phyloP scores from a whole-genome alignment of 163 green algal genomes.

The Chlorella variabilis region DNA sequence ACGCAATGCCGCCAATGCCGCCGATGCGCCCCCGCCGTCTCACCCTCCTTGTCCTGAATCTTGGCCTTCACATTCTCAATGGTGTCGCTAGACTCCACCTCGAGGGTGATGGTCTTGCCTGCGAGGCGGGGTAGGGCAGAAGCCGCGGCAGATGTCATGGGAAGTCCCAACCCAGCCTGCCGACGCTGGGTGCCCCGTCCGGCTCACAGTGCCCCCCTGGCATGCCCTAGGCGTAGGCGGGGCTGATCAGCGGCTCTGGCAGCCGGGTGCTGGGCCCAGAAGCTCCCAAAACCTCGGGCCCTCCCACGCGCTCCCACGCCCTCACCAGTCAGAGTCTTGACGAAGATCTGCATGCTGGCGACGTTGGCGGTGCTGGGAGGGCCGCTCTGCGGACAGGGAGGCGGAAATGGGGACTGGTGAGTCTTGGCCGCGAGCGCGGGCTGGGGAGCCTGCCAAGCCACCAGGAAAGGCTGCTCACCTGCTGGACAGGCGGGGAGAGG shows the following conservation, averaged over 20 bases:
- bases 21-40: constrained; percentile 39
- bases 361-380: neutral
- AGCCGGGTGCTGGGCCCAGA: neutral
- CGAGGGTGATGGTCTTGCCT: constrained; percentile 93
- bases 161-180: too few relatives aligned
- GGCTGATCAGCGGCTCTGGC: too few relatives aligned
- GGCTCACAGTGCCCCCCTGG: too few relatives aligned
- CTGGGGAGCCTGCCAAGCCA: neutral
- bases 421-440: neutral
- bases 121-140: constrained; percentile 12
- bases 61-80: constrained; percentile 92
- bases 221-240: too few relatives aligned
- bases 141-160: too few relatives aligned
- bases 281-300: neutral
- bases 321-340: neutral
- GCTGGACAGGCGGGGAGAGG: neutral
- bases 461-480: neutral
- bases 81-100: constrained; percentile 89
- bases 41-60: constrained; percentile 66
- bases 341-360: constrained; percentile 59
- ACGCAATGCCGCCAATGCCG: too few relatives aligned
- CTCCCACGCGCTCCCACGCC: too few relatives aligned
- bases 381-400: neutral
- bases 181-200: too few relatives aligned
- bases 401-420: neutral